Base-by-base conservation (phyloP, 2,329 filamentous ascomycete species). In the Monilinia polystroma region DNA sequence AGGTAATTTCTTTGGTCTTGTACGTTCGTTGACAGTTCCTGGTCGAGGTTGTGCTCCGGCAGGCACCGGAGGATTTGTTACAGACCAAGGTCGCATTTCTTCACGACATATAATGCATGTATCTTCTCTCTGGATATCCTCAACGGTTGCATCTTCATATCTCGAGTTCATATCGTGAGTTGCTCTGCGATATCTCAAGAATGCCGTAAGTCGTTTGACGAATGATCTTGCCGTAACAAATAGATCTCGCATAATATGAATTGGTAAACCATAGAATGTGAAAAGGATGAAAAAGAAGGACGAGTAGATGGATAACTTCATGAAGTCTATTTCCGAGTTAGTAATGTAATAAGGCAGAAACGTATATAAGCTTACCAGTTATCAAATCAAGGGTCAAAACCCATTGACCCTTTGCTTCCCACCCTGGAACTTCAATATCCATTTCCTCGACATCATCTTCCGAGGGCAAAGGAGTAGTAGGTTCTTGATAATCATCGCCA, bases 81-180 rank as follows among this genome's bases (percentile, higher is more conserved):
- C 73, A 68, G 75, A 75, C 91, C 92, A 97, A 1, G 90, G 87
- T 45, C 87, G 86, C 95, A 99, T 99, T 71, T 96, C 92, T 77
- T 99, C 95, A 68, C 95, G 88, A 78, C 95, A 99, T 66, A 99
- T 97, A 73, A 99, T 99, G 78, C 95, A 99, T 3, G 95, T 96
- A 74, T 96, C 92, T 76, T 97, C 94, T 59, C 91, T 85, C 38
- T 83, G 82, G 32, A 99, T 86, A 71, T 99, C 94, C 71, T 96
- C 92, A 2, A 86, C 84, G 1, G 91, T 97, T 1, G 95, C 95
- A 76, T 99, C 95, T 5, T 91, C 90, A 76, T 97, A 98, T 73
- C 87, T 82, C 68, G 87, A 86, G 75, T 96, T 95, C 93, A 99
- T 98, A 76, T 98, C 92, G 72, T 90, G 86, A 3, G 96, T 93